Percentiles rank a stretch among this genome's conserved stretches.
These are phyloP conservation scores for Brassica hybrid DNA, from an alignment of 441 rosid genomes.

Conservation along the genomic window DNA sequence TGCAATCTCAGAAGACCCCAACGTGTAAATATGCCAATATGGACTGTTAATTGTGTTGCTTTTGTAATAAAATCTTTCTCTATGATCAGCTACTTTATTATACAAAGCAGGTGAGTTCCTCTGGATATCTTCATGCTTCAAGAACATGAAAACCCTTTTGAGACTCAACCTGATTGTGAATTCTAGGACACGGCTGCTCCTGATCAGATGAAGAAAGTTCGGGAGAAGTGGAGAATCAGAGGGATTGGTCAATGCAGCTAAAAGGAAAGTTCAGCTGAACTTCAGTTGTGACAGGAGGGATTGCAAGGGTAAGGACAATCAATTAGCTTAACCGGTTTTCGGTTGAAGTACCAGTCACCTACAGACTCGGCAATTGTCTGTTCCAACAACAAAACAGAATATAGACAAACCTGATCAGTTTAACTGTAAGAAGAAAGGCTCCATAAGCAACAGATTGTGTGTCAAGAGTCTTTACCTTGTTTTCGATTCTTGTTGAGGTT, in stretches of 20 bases:
- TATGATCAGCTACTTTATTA: background rate
- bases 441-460: background rate
- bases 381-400: constrained; percentile 23
- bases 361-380: constrained; percentile 91
- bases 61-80: background rate
- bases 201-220: background rate
- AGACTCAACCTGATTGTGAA: background rate
- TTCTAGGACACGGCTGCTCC: constrained; percentile 5
- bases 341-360: no score
- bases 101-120: constrained; percentile 9
- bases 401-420: constrained; percentile 2
- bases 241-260: background rate
- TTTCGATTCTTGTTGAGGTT: constrained; percentile 67
- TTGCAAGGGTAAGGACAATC: constrained; percentile 96
- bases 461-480: constrained; percentile 51
- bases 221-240: background rate
- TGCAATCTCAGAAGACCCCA: background rate
- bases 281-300: constrained; percentile 80
- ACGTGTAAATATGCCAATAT: constrained; percentile 5
- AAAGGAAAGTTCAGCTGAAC: constrained; percentile 40
- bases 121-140: constrained; percentile 23
- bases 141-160: constrained; percentile 7
- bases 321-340: constrained; percentile 61
- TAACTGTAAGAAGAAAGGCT: constrained; percentile 20
- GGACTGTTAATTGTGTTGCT: constrained; percentile 3